These are phyloP conservation scores for Stephanodiscus minutulus DNA, from an alignment of 108 stramenopile genomes.

Conservation along the genomic window DNA sequence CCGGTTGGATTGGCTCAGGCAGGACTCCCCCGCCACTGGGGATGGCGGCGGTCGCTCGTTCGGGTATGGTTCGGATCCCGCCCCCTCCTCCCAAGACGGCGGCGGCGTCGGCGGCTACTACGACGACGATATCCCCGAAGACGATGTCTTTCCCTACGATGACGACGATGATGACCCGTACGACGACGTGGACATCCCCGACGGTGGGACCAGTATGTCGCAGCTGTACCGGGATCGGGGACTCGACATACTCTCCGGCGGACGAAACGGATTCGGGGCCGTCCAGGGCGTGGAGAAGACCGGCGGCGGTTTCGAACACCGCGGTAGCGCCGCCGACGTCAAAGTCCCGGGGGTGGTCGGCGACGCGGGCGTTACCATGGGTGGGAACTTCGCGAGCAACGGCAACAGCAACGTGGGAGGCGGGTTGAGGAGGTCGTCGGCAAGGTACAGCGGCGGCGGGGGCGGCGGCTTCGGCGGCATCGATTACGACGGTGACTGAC, in stretches of 20 bases:
- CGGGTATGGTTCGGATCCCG: neutral
- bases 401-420: neutral
- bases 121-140: neutral
- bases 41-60: neutral
- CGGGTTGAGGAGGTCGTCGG: neutral
- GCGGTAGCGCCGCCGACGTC: neutral
- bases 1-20: neutral
- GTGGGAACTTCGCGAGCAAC: neutral
- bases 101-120: neutral
- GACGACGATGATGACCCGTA: neutral
- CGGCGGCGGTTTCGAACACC: neutral
- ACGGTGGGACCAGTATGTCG: neutral
- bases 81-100: neutral
- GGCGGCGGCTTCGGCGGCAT: neutral
- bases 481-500: neutral
- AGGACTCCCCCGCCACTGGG: neutral
- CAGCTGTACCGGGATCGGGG: constrained; percentile 26
- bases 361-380: constrained; percentile 7
- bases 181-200: neutral
- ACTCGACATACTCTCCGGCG: constrained; percentile 23
- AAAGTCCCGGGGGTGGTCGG: neutral
- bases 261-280: constrained; percentile 21
- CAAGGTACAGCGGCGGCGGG: constrained; percentile 6
- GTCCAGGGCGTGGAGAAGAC: constrained; percentile 10
- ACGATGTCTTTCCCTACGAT: constrained; percentile 1